Conservation (phyloP, 495 filamentous ascomycete species). For the Physcia stellaris region DNA sequence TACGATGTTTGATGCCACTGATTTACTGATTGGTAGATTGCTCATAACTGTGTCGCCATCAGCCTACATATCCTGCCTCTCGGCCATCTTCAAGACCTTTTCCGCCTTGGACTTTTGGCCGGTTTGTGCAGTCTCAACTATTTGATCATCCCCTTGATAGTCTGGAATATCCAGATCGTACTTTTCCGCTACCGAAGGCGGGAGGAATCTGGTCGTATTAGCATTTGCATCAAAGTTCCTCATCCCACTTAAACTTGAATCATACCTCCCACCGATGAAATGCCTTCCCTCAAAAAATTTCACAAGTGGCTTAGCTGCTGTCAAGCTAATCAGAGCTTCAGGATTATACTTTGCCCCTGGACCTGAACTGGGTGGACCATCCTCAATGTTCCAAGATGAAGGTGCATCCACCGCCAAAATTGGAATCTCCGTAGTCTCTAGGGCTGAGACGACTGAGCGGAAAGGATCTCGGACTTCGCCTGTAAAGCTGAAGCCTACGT, state of each 20-base stretch:
- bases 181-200: constrained; percentile 64
- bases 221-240: no score
- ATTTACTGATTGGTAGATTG: no score
- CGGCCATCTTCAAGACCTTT: constrained; percentile 2
- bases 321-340: constrained; percentile 66
- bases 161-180: constrained; percentile 72
- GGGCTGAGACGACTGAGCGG: constrained; percentile 58
- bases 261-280: constrained; percentile 71
- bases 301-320: constrained; percentile 88
- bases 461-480: constrained; percentile 87
- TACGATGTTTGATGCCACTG: no score
- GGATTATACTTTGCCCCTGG: constrained; percentile 73
- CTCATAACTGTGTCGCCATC: no score
- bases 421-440: constrained; percentile 57
- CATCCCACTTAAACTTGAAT: no score
- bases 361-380: constrained; percentile 64
- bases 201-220: constrained; percentile 55
- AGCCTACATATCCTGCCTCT: constrained; percentile 4
- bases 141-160: constrained; percentile 82
- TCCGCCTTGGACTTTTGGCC: constrained; percentile 27
- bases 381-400: constrained; percentile 84
- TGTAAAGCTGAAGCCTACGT: constrained; percentile 75
- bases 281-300: constrained; percentile 72
- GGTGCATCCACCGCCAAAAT: constrained; percentile 87
- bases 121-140: constrained; percentile 58